These are phyloP conservation scores for Gypsophila paniculata DNA, from an alignment of 179 eudicot genomes.

Conservation along the genomic window DNA sequence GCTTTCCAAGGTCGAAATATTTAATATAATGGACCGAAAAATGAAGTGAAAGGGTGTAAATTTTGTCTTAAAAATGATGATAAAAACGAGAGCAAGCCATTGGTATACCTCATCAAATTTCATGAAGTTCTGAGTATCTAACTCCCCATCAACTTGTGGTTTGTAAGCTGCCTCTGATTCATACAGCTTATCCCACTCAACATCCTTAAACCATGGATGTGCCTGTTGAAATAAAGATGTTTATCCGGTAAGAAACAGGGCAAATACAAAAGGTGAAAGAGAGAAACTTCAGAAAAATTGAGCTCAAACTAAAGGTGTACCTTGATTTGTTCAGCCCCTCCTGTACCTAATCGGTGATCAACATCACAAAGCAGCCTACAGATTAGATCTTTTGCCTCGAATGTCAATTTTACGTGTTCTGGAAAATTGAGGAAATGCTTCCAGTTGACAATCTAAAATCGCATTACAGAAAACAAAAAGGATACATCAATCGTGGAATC, in stretches of 20 bases:
- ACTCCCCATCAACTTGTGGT: conserved; percentile 86
- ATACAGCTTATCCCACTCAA: conserved; percentile 82
- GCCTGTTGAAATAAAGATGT: conserved; percentile 43
- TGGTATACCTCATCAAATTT: conserved; percentile 77
- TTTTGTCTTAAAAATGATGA: not conserved
- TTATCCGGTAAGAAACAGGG: not conserved
- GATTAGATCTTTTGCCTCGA: conserved; percentile 91
- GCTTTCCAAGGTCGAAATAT: not conserved
- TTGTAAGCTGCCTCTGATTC: conserved; percentile 88
- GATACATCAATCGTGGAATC: conserved; percentile 8
- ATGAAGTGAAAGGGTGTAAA: not conserved
- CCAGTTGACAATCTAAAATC: conserved; percentile 89
- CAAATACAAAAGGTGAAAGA: not conserved
- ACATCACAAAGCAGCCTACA: conserved; percentile 86
- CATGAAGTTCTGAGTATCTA: conserved; percentile 65
- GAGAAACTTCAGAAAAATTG: not conserved
- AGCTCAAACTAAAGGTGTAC: conserved; percentile 29
- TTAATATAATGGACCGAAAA: not conserved
- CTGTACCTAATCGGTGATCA: conserved; percentile 86
- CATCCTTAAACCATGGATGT: conserved; percentile 85
- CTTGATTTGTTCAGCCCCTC: conserved; percentile 77
- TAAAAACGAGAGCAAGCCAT: conserved; percentile 10
- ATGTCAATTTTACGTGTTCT: conserved; percentile 62
- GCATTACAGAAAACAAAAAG: conserved; percentile 30
- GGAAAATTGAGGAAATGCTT: conserved; percentile 80